Conservation (phyloP, 805 yeast species). For the Lipomyces starkeyi region DNA sequence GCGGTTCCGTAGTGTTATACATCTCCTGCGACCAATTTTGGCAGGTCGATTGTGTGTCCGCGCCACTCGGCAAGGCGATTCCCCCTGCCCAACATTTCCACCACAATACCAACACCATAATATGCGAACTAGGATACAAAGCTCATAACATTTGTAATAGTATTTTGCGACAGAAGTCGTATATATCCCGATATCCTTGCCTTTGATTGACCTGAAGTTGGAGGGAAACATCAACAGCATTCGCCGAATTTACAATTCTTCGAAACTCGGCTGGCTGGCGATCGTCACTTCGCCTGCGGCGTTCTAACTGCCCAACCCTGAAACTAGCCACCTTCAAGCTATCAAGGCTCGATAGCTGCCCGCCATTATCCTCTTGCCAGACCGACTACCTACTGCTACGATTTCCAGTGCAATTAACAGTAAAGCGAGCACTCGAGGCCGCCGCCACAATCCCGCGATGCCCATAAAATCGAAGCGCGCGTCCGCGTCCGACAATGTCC, state of each 20-base stretch:
- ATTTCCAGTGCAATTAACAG: neutral
- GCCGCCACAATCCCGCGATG: slow-evolving; percentile 11
- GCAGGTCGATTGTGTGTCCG: too few species aligned
- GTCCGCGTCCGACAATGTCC: slow-evolving; percentile 32
- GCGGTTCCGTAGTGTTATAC: too few species aligned
- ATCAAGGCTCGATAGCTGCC: neutral
- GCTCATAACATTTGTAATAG: too few species aligned
- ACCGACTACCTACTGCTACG: neutral
- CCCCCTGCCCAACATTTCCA: too few species aligned
- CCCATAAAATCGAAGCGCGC: slow-evolving; percentile 31
- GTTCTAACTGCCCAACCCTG: neutral
- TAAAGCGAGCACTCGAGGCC: neutral
- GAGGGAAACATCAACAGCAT: too few species aligned
- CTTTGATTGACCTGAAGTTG: neutral
- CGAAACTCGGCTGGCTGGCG: neutral
- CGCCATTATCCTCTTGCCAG: neutral
- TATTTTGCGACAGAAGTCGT: too few species aligned
- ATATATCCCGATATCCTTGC: too few species aligned
- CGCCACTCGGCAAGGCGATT: too few species aligned
- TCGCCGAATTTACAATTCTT: neutral
- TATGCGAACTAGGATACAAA: too few species aligned
- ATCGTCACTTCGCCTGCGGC: neutral
- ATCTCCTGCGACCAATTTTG: too few species aligned
- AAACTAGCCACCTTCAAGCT: neutral
- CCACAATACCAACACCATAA: too few species aligned